Evolutionary conservation across 345 rosid species (phyloP).

Genomic region (Microthlaspi erraticum): DNA sequence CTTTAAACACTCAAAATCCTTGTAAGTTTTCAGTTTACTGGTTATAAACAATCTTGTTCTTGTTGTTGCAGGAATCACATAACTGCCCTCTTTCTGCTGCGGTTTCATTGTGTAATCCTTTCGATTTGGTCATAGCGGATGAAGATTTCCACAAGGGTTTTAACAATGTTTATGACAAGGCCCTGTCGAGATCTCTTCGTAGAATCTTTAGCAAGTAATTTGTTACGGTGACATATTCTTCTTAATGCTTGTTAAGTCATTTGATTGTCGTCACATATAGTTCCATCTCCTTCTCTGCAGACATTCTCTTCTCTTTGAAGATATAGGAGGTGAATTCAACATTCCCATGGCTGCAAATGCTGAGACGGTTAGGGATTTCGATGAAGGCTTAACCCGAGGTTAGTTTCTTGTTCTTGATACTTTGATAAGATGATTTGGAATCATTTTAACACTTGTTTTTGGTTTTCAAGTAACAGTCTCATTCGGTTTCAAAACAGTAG

Average conservation of each 20-base stretch:
- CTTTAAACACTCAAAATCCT: background rate
- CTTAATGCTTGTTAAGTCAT: slow-evolving; percentile 22
- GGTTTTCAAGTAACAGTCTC: slow-evolving; percentile 59
- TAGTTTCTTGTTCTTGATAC: slow-evolving; percentile 9
- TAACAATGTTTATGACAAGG: slow-evolving; percentile 81
- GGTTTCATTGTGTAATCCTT: slow-evolving; percentile 91
- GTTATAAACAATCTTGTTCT: slow-evolving; percentile 14
- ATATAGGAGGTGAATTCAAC: slow-evolving; percentile 79
- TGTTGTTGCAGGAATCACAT: slow-evolving; percentile 65
- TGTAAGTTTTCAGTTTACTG: slow-evolving; percentile 14
- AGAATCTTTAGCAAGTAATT: slow-evolving; percentile 70
- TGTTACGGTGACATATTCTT: too few relatives aligned
- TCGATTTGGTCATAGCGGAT: slow-evolving; percentile 87
- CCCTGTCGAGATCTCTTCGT: slow-evolving; percentile 71
- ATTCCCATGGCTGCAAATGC: slow-evolving; percentile 75
- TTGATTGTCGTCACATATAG: background rate
- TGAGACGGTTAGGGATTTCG: slow-evolving; percentile 78
- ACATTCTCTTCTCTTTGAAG: slow-evolving; percentile 88
- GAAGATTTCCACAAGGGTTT: slow-evolving; percentile 94
- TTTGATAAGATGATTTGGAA: slow-evolving; percentile 8
- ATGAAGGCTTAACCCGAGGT: slow-evolving; percentile 88
- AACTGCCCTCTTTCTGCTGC: slow-evolving; percentile 76
- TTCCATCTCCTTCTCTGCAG: slow-evolving; percentile 44
- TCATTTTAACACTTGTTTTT: background rate
- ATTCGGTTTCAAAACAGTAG: slow-evolving; percentile 90